Base-by-base conservation (phyloP, 495 filamentous ascomycete species). In the Filosporella fistucella region DNA sequence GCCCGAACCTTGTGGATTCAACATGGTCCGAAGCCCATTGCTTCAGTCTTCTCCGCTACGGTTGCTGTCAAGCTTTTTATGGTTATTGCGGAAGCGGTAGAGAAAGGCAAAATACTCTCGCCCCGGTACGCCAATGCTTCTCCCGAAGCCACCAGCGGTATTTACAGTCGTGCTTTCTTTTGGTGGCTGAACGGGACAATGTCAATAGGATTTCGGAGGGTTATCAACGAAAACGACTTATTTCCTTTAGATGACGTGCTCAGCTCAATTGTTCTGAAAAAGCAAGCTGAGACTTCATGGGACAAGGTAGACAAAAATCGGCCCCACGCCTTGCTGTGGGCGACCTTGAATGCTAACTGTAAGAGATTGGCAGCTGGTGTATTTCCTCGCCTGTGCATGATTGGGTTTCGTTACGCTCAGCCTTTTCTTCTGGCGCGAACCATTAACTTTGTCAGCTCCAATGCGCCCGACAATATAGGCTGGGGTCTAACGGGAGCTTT, bases 321-420 rank as follows among this genome's bases (percentile, higher is more conserved):
- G n/a, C n/a, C n/a, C 17, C 8, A 30, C 8, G n/a, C 28, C 28
- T 30, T 30, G 28, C 8, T 8, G 28, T 30, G 28, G 28, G n/a
- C n/a, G n/a, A n/a, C n/a, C n/a, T n/a, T n/a, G n/a, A n/a, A n/a
- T n/a, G n/a, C n/a, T n/a, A n/a, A n/a, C n/a, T n/a, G n/a, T n/a
- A n/a, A n/a, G n/a, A n/a, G n/a, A n/a, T n/a, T n/a, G n/a, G n/a
- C n/a, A n/a, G n/a, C n/a, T n/a, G n/a, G n/a, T n/a, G n/a, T 40
- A 14, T 33, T n/a, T 45, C 54, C 35, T 71, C 58, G 78, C 29
- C 47, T 68, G 0, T 69, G 58, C 21, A 60, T 75, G 1, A 71
- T 73, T n/a, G 80, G 58, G 0, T 80, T 87, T 54, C 76, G 69
- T 16, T 77, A 82, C 41, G 74, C 71, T 48, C 82, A 86, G 52